phyloP scores from a whole-genome alignment of 768 basidiomycete species.

The Lentinula guzmanii region DNA sequence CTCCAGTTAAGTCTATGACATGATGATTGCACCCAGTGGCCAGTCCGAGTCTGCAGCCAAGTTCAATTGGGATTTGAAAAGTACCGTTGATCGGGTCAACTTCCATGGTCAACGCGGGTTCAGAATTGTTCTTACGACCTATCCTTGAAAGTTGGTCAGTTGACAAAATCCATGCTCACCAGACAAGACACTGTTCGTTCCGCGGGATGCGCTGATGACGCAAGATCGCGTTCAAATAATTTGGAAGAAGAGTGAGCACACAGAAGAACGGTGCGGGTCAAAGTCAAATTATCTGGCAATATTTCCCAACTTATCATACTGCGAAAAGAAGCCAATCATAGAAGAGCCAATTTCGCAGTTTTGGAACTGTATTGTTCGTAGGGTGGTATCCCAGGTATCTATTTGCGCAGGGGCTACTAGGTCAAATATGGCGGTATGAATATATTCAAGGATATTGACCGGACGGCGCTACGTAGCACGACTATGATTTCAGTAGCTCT shows the following conservation, averaged over 20 bases:
- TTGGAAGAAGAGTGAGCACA: too few relatives aligned
- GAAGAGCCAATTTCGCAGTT: too few relatives aligned
- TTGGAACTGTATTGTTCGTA: too few relatives aligned
- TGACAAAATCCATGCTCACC: neutral
- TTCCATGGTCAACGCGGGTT: neutral
- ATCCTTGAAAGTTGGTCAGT: neutral
- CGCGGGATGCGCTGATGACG: neutral
- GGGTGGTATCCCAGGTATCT: neutral
- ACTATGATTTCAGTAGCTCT: constrained; percentile 62
- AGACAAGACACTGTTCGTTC: too few relatives aligned
- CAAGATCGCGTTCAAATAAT: too few relatives aligned
- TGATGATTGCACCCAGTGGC: neutral
- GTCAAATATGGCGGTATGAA: neutral
- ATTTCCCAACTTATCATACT: too few relatives aligned
- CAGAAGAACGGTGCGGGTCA: too few relatives aligned
- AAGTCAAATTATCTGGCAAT: too few relatives aligned
- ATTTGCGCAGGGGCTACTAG: neutral
- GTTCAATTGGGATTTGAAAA: neutral
- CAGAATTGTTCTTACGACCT: neutral
- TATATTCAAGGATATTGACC: neutral
- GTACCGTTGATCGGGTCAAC: neutral
- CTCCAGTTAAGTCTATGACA: neutral
- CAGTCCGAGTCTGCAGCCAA: too few relatives aligned
- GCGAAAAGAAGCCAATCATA: too few relatives aligned
- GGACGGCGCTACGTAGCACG: neutral